Evolutionary conservation across 2,329 filamentous ascomycete genomes (phyloP), one percentile per base, ranked within the genome.

Genomic region (Scopulariopsis brevicaulis): DNA sequence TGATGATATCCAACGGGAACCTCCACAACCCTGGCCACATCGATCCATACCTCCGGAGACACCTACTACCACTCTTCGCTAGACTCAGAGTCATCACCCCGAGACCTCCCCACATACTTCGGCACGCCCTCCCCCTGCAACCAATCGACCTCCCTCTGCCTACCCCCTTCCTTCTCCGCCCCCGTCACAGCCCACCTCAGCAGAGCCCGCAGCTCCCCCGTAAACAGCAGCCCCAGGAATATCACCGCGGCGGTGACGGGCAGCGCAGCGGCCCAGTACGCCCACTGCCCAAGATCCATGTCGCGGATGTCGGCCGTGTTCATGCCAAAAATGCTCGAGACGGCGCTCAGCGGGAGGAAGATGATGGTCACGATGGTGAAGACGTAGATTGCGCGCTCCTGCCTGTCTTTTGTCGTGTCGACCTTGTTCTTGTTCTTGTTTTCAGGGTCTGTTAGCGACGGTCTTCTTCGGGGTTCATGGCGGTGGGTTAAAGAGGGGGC

Each of bases 271-370:
- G 69, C 71, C 78, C 78, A 81, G 65, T 77, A 81, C 3, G 74
- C 63, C 73, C 75, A 77, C 65, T 80, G 76, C 3, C 68, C 68
- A 10, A 66, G 65, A n/a, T 74, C 67, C 71, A 78, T 77, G 61
- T 80, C 72, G 28, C 77, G 72, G 4, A 80, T 68, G 62, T 80
- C 78, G 54, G 66, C 67, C 4, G 76, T 77, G 64, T 81, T 80
- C 76, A 81, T 80, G 57, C 78, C 77, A 61, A 81, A 77, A 58
- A 79, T 73, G 63, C 73, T 75, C 12, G 75, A 73, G 3, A 79
- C 69, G 32, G 74, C 68, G 55, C 71, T 72, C 7, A 79, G 68
- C 0, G 77, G 76, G 14, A 79, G 64, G 61, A 79, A 79, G 52
- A 79, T 64, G 59, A 77, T 71, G 5, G 77, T 78, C 11, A 77